A percentile compares a stretch with the other conserved stretches of the same genome.
Evolutionary conservation across 2,329 filamentous ascomycete species (phyloP).

Genomic region (Xylaria sp.): DNA sequence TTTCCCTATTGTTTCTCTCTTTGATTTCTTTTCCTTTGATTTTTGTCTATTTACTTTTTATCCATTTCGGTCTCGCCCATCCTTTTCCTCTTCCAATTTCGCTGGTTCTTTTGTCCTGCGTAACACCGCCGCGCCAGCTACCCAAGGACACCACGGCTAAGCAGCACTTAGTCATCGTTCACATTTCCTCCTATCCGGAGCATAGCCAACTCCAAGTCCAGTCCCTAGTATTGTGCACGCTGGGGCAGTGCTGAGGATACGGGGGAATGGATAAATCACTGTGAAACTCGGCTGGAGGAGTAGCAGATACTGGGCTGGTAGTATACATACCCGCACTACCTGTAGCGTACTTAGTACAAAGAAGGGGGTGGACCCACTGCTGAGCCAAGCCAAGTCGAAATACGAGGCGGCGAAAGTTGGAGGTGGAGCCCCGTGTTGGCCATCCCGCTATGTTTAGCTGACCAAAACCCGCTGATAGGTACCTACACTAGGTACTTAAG

Average conservation of each 20-base stretch:
- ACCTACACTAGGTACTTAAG: not conserved
- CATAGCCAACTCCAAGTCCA: no score
- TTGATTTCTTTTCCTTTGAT: not conserved
- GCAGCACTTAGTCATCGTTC: not conserved
- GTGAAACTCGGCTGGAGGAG: slow-evolving; percentile 17
- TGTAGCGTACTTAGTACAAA: no score
- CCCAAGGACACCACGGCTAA: not conserved
- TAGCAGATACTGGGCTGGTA: no score
- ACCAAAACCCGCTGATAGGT: not conserved
- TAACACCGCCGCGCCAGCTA: not conserved
- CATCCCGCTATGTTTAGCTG: not conserved
- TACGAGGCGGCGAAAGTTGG: slow-evolving; percentile 29
- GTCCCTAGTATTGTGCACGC: no score
- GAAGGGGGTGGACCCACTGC: not conserved
- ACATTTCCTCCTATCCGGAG: not conserved
- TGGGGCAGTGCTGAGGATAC: not conserved
- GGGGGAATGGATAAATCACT: not conserved
- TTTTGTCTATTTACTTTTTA: not conserved
- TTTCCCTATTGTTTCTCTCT: no score
- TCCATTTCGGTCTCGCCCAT: not conserved
- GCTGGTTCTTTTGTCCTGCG: not conserved
- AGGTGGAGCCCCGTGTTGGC: slow-evolving; percentile 20
- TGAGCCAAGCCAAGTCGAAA: slow-evolving; percentile 17
- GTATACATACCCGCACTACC: no score
- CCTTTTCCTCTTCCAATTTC: not conserved